These are phyloP conservation scores for Dujonia santamariae DNA, from an alignment of 1,139 yeast species.

Conservation along the genomic window DNA sequence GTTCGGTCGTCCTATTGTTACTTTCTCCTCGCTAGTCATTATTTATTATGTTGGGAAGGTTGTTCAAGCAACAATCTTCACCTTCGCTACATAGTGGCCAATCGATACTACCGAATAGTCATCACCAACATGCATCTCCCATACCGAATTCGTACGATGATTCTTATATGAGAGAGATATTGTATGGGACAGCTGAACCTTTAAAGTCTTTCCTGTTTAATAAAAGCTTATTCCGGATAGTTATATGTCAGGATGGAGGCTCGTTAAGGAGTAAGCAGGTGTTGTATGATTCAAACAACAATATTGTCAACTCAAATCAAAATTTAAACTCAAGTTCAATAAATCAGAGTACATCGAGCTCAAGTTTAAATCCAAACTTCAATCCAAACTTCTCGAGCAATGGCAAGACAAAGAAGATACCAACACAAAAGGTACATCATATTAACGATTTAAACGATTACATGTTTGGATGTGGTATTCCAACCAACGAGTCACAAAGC, in stretches of 20 bases:
- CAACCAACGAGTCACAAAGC: slow-evolving; percentile 44
- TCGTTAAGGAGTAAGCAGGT: slow-evolving; percentile 46
- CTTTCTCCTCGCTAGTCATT: background rate
- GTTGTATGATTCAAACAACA: slow-evolving; percentile 38
- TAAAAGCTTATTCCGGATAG: slow-evolving; percentile 36
- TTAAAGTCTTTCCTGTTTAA: slow-evolving; percentile 31
- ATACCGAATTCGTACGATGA: slow-evolving; percentile 34
- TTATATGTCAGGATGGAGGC: slow-evolving; percentile 55
- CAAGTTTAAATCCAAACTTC: no score
- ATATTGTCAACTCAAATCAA: background rate
- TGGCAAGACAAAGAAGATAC: background rate
- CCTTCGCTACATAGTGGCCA: slow-evolving; percentile 1
- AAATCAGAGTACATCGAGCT: no score
- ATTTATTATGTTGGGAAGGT: slow-evolving; percentile 5
- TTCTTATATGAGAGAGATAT: slow-evolving; percentile 38
- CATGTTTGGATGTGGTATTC: slow-evolving; percentile 58
- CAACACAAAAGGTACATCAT: slow-evolving; percentile 29
- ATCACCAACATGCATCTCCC: background rate
- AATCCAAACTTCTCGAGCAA: background rate
- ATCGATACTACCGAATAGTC: background rate
- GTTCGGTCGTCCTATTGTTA: no score
- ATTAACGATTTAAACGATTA: slow-evolving; percentile 45
- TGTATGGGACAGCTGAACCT: slow-evolving; percentile 40
- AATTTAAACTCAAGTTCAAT: background rate
- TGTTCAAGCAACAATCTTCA: slow-evolving; percentile 6